Evolutionary conservation across 2,329 filamentous ascomycete genomes (phyloP).

Genomic region (Ustulina deusta): DNA sequence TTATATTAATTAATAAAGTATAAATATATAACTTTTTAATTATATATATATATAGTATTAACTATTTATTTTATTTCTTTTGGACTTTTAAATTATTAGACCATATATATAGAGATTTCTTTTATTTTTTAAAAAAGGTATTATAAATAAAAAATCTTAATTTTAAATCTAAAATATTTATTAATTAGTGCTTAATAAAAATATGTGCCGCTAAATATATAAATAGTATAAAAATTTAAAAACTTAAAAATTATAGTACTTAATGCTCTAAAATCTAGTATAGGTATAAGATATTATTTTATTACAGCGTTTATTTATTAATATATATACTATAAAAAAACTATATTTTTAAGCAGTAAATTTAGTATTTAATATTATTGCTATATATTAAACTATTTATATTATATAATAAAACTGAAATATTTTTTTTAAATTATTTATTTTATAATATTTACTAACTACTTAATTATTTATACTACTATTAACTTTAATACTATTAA

Average conservation of each 20-base stretch:
- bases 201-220: not conserved
- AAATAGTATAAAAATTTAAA: not conserved
- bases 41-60: not conserved
- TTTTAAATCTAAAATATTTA: slow-evolving; percentile 1
- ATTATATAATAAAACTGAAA: not conserved
- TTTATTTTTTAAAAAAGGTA: not conserved
- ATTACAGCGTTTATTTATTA: slow-evolving; percentile 2
- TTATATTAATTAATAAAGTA: no score
- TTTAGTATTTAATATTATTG: slow-evolving; percentile 1
- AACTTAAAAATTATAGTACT: not conserved
- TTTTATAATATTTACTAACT: not conserved
- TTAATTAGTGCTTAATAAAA: not conserved
- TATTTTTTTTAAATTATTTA: not conserved
- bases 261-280: not conserved
- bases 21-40: no score
- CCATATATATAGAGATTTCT: not conserved
- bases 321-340: not conserved
- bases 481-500: not conserved
- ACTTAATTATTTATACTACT: not conserved
- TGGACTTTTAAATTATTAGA: not conserved
- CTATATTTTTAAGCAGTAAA: not conserved
- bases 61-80: slow-evolving; percentile 6
- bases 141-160: not conserved
- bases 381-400: slow-evolving; percentile 1
- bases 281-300: not conserved